Evolutionary conservation across 2,329 filamentous ascomycete species (phyloP), one percentile per base, ranked within the genome.

Genomic region (Penicillium aurantiogriseum): DNA sequence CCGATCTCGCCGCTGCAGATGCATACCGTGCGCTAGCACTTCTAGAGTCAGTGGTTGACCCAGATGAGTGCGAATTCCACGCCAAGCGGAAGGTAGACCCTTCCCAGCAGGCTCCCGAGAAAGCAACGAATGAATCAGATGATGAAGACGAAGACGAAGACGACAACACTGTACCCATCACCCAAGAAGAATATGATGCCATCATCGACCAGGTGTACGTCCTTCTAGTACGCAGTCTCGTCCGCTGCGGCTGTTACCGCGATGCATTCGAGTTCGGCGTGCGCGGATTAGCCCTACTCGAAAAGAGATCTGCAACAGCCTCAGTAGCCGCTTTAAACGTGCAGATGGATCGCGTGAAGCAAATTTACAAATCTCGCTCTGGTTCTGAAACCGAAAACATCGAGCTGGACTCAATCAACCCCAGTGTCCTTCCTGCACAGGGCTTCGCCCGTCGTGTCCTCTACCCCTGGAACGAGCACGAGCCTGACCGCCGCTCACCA

Each of bases 21-120:
- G 91, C 91, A 5, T 97, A 97, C 72, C 88, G 89, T 54, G 92
- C 92, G 1, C 81, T 97, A n/a, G 83, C 96, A 4, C 79, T 99
- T 46, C 84, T 89, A 17, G 93, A 97, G 69, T 91, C 94, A 63
- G 83, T 91, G 36, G 76, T 82, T 62, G 88, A 94, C 54, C 74
- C 74, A 55, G 89, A 93, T 60, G 84, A 85, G 39, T 92, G 90
- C 65, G 91, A 97, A 73, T 95, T 92, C 68, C 88, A 94, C 70
- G 86, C 91, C 74, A 88, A 47, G 69, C 78, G 58, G 65, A 72
- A 54, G 76, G 77, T 65, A 62, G 65, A 56, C 11, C 43, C 40
- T 31, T 38, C 52, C 35, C 13, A 35, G 52, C 50, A 27, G 10
- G n/a, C 19, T 19, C 29, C 25, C 27, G 23, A 58, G n/a, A 47